Base-by-base conservation (phyloP, 208 protist species). In the Leptomonas pyrrhocoris region DNA sequence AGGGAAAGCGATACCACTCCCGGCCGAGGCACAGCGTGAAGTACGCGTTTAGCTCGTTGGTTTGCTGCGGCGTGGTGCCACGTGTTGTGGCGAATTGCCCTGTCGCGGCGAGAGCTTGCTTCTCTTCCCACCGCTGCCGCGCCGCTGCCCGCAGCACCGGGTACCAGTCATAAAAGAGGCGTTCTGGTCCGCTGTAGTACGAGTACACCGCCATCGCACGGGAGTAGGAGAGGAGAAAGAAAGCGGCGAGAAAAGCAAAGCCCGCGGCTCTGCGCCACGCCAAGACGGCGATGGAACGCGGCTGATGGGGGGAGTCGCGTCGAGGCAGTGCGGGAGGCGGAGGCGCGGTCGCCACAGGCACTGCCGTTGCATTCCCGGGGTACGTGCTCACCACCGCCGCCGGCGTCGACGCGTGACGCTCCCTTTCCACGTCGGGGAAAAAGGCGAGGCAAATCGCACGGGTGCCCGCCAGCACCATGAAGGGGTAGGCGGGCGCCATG, bases 1-100 rank as follows among this genome's bases (percentile, higher is more conserved):
- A 93, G 3, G 96, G 96, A 56, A 98, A 98, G 40, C 95, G 79
- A 68, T 98, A 97, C 97, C 96, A 98, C 81, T 98, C 94, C 40
- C 95, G 92, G 2, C 94, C 95, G 9, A 98, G 76, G 74, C 96
- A 99, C 42, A 99, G 42, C 27, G 77, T 79, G 40, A 84, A 84
- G 49, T 68, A 58, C 25, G 42, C 19, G 19, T 27, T 58, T 25
- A 77, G 48, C 25, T 69, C 68, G 16, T n/a, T 25, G 36, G 57
- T 55, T 53, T 66, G 59, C 31, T 66, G 48, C 8, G 49, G 28
- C 15, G 60, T 70, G 19, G 53, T 62, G 34, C 38, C 68, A 11
- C n/a, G 40, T 42, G 40, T 42, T 7, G 8, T 27, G 15, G 64
- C 64, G 28, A 2, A 13, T 16, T 5, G 23, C 12, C 2, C 48